Percentiles rank a stretch among this genome's conserved stretches.
phyloP scores from a whole-genome alignment of 352 stramenopile genomes.

The Plasmopara halstedii region DNA sequence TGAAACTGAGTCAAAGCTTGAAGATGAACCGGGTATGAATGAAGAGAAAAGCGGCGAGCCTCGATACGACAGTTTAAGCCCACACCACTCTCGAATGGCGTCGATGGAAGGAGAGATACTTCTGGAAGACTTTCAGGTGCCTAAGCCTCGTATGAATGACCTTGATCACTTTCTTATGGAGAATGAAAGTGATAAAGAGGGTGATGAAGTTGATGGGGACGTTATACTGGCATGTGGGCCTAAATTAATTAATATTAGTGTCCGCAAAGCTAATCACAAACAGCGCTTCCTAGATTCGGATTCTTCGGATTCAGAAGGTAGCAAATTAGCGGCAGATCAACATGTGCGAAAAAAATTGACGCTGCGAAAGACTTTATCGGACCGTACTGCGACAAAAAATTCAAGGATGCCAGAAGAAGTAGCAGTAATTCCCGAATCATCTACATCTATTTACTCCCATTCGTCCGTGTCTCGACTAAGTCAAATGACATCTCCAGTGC shows the following conservation, averaged over 20 bases:
- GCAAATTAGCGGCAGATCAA: not conserved
- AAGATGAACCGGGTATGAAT: not conserved
- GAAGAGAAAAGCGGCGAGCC: not conserved
- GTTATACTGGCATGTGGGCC: constrained; percentile 35
- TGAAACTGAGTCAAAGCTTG: not conserved
- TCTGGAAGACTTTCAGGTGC: constrained; percentile 75
- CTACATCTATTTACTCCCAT: constrained; percentile 2
- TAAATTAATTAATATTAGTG: constrained; percentile 17
- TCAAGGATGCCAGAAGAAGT: constrained; percentile 1
- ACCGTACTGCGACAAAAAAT: constrained; percentile 5
- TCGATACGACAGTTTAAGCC: not conserved
- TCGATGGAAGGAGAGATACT: constrained; percentile 36
- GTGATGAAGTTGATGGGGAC: constrained; percentile 39
- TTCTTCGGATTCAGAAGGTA: constrained; percentile 36
- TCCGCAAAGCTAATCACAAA: constrained; percentile 46
- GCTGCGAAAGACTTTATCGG: constrained; percentile 1
- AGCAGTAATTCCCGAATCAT: not conserved
- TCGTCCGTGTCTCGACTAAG: constrained; percentile 4
- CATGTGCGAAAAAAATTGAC: constrained; percentile 4
- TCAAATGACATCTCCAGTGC: constrained; percentile 3
- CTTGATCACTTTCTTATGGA: constrained; percentile 78
- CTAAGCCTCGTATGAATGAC: constrained; percentile 42
- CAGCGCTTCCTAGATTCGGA: constrained; percentile 69
- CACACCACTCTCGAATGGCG: constrained; percentile 3
- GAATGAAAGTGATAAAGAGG: constrained; percentile 48